Percentiles rank a stretch among this genome's conserved stretches.
phyloP scores from a whole-genome alignment of 352 stramenopile genomes.

The Aphanomyces astaci region DNA sequence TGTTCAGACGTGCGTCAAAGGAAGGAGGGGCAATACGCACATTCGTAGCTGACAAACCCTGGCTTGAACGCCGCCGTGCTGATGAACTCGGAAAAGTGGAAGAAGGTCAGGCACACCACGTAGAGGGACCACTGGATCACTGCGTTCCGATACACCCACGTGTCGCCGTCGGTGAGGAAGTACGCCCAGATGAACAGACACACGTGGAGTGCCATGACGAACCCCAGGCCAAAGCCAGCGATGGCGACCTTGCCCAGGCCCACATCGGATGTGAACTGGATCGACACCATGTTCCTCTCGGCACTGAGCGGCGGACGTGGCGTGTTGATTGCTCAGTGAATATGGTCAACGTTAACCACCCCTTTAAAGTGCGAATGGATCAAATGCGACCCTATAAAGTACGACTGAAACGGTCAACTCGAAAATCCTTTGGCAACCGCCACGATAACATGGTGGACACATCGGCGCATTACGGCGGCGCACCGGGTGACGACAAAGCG shows the following conservation, averaged over 20 bases:
- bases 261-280: constrained; percentile 67
- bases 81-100: constrained; percentile 81
- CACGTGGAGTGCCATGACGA: constrained; percentile 61
- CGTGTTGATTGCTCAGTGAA: neutral
- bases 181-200: constrained; percentile 34
- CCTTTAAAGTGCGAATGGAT: too few relatives aligned
- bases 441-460: too few relatives aligned
- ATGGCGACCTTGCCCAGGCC: constrained; percentile 68
- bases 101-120: constrained; percentile 63
- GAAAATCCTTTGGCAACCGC: too few relatives aligned
- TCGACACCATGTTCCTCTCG: constrained; percentile 28
- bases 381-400: too few relatives aligned
- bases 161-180: constrained; percentile 28
- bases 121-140: constrained; percentile 69
- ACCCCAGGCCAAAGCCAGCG: constrained; percentile 64
- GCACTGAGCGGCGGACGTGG: neutral
- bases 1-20: too few relatives aligned
- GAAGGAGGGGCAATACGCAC: constrained; percentile 28
- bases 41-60: constrained; percentile 70
- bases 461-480: too few relatives aligned
- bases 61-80: constrained; percentile 76
- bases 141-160: constrained; percentile 35
- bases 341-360: too few relatives aligned
- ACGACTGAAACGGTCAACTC: neutral
- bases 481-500: too few relatives aligned